phyloP scores from a whole-genome alignment of 2,329 filamentous ascomycete genomes.

The Rutstroemia sp. region DNA sequence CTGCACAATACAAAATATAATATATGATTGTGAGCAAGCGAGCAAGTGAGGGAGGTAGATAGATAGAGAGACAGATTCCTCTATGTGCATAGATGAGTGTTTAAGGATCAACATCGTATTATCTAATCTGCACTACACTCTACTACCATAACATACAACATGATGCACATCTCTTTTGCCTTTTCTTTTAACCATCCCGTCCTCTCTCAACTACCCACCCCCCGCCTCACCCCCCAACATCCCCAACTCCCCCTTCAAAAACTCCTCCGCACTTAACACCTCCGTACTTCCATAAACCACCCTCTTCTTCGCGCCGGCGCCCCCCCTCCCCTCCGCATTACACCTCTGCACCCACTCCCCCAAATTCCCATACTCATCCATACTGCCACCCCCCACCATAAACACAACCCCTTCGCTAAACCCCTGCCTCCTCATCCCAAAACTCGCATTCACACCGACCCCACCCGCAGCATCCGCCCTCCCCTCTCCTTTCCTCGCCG shows the following conservation, averaged over 20 bases:
- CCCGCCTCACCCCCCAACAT: slow-evolving; percentile 48
- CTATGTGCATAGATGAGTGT: too few species aligned
- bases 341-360: slow-evolving; percentile 83
- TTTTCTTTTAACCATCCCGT: too few species aligned
- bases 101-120: too few species aligned
- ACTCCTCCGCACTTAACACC: slow-evolving; percentile 61
- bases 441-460: slow-evolving; percentile 69
- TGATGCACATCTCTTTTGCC: too few species aligned
- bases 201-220: background rate
- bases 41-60: background rate
- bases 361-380: slow-evolving; percentile 97
- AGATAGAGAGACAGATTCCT: background rate
- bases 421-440: slow-evolving; percentile 83
- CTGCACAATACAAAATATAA: too few species aligned
- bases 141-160: too few species aligned
- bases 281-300: slow-evolving; percentile 95
- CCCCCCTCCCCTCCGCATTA: slow-evolving; percentile 42
- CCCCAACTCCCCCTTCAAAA: slow-evolving; percentile 57
- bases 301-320: slow-evolving; percentile 51
- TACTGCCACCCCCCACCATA: slow-evolving; percentile 89
- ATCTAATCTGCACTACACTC: too few species aligned
- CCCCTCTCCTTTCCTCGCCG: slow-evolving; percentile 40
- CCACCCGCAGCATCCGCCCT: slow-evolving; percentile 36
- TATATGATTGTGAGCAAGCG: too few species aligned
- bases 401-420: slow-evolving; percentile 92